These are phyloP conservation scores for Pharnaceum exiguum DNA, from an alignment of 148 eudicot species.

Conservation along the genomic window DNA sequence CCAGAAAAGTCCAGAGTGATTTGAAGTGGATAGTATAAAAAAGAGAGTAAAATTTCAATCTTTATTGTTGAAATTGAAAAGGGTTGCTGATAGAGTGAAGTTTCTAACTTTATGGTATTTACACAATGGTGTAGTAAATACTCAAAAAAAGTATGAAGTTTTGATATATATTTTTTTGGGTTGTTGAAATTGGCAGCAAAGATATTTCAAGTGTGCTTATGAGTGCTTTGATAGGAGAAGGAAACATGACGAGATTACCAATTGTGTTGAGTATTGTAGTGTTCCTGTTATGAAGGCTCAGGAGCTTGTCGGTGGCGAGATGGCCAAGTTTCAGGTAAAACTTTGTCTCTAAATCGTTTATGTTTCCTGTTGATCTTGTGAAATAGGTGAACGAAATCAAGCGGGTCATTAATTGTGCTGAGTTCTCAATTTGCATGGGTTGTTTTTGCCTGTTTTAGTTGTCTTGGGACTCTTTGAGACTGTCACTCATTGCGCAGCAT, in stretches of 20 bases:
- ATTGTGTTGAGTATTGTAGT: conserved; percentile 82
- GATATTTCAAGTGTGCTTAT: conserved; percentile 81
- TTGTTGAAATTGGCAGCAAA: conserved; percentile 41
- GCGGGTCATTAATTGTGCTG: no score
- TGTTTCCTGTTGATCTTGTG: neutral
- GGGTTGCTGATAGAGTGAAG: neutral
- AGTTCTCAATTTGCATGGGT: no score
- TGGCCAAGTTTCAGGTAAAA: conserved; percentile 88
- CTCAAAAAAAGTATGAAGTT: neutral
- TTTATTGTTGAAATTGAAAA: neutral
- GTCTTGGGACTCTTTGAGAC: no score
- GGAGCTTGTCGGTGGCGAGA: conserved; percentile 63
- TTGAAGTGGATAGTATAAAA: no score
- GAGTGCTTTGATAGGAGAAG: conserved; percentile 80
- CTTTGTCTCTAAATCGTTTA: neutral
- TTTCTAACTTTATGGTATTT: neutral
- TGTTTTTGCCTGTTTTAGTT: no score
- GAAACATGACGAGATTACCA: conserved; percentile 59
- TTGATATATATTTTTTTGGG: neutral
- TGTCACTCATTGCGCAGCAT: no score
- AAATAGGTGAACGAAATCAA: no score
- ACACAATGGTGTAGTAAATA: neutral
- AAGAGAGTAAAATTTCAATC: neutral
- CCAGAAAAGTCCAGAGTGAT: no score
- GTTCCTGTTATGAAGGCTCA: conserved; percentile 74